phyloP scores from a whole-genome alignment of 345 rosid species.

The Cardamine resedifolia region DNA sequence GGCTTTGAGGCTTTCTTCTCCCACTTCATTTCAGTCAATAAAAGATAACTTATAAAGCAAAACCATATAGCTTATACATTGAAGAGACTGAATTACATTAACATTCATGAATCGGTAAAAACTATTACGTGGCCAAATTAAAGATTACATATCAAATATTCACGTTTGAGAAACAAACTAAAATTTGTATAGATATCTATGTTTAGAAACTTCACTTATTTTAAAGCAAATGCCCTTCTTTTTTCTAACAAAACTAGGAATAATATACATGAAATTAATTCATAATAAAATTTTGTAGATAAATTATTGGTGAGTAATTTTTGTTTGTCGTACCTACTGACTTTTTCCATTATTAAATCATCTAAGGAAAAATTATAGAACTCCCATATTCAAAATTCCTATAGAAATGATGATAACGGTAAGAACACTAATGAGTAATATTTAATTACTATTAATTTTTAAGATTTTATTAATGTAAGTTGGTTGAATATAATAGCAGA shows the following conservation, averaged over 20 bases:
- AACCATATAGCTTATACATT: constrained; percentile 22
- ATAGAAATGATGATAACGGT: too few species aligned
- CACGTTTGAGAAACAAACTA: background rate
- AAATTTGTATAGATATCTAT: background rate
- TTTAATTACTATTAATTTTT: background rate
- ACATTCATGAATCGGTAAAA: background rate
- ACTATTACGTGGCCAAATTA: background rate
- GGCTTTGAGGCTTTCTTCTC: constrained; percentile 7
- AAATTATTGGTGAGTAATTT: background rate
- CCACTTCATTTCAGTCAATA: constrained; percentile 23
- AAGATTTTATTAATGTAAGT: background rate
- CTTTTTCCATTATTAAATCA: background rate
- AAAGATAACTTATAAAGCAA: constrained; percentile 31
- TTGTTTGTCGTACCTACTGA: background rate
- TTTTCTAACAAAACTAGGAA: background rate
- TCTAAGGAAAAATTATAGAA: background rate
- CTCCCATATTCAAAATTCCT: background rate
- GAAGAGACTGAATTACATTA: background rate
- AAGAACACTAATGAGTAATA: background rate
- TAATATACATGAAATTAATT: background rate
- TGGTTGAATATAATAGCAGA: constrained; percentile 11
- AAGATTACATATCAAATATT: background rate
- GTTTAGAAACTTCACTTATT: background rate
- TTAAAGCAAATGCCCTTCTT: background rate
- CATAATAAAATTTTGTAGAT: background rate